Conservation (phyloP, 1,139 yeast species). For the Geotrichum bryndzae region DNA sequence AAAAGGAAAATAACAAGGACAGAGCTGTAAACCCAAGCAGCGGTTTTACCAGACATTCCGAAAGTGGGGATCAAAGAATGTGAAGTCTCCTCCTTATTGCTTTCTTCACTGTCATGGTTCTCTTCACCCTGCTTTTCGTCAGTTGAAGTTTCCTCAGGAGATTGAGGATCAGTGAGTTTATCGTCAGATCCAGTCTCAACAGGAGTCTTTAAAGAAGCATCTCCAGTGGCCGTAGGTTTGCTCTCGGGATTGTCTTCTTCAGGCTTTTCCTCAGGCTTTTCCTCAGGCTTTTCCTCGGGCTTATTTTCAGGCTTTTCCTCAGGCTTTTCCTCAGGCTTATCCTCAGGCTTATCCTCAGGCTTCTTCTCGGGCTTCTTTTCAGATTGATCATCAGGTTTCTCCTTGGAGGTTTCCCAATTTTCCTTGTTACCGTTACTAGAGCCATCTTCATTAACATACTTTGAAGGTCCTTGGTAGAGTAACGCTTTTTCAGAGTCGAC, state of each 20-base stretch:
- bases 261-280: conserved; percentile 6
- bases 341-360: conserved; percentile 20
- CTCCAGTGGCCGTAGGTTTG: conserved; percentile 4
- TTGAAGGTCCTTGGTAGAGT: conserved; percentile 36
- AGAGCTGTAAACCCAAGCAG: conserved; percentile 36
- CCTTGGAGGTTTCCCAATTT: conserved; percentile 12
- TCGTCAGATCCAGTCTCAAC: conserved; percentile 6
- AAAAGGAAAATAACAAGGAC: conserved; percentile 30
- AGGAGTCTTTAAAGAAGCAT: conserved; percentile 13
- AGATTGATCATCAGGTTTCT: conserved; percentile 18
- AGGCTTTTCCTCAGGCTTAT: conserved; percentile 16
- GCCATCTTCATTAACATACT: conserved; percentile 7
- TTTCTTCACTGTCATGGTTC: not conserved
- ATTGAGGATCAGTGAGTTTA: conserved; percentile 6
- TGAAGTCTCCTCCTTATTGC: conserved; percentile 1
- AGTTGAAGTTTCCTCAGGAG: not conserved
- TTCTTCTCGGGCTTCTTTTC: conserved; percentile 6
- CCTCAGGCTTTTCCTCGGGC: conserved; percentile 18
- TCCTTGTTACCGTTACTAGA: conserved; percentile 10
- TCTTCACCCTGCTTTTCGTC: not conserved
- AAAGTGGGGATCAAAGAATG: conserved; percentile 32
- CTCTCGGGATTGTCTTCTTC: not conserved
- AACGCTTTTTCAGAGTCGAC: conserved; percentile 57
- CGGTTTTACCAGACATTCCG: conserved; percentile 32
- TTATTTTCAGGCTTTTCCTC: conserved; percentile 17